phyloP scores from a whole-genome alignment of 2,329 filamentous ascomycete genomes.

The Tolypocladium guangdongense region DNA sequence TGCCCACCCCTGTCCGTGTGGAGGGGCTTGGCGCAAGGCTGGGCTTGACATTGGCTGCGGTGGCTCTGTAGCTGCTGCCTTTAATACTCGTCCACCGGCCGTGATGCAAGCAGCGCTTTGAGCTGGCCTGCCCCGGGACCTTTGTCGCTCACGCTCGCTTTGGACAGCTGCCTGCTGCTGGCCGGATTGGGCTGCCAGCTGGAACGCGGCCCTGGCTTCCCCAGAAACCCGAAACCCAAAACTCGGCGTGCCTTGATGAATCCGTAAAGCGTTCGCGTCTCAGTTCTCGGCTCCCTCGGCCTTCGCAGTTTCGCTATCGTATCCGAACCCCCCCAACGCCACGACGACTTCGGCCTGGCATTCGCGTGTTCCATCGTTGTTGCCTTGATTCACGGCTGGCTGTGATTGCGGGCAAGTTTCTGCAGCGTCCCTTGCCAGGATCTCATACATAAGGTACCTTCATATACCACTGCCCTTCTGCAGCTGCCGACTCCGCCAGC shows the following conservation, averaged over 20 bases:
- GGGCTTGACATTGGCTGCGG: no score
- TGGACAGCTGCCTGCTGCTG: neutral
- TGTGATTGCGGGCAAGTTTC: neutral
- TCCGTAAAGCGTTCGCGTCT: neutral
- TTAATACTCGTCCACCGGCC: neutral
- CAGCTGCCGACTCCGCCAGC: neutral
- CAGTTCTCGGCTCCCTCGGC: neutral
- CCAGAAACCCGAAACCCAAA: neutral
- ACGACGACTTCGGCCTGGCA: neutral
- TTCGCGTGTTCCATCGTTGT: neutral
- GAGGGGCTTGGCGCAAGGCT: neutral
- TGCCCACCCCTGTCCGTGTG: neutral
- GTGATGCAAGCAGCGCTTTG: neutral
- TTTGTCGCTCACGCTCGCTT: neutral
- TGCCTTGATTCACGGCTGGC: neutral
- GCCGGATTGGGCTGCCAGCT: constrained; percentile 1
- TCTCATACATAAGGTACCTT: no score
- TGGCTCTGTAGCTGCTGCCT: no score
- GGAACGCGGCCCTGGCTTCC: constrained; percentile 1
- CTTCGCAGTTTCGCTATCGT: neutral
- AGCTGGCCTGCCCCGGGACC: neutral
- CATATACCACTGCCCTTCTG: neutral
- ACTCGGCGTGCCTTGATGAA: neutral
- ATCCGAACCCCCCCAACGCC: neutral
- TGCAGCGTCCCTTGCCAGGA: neutral